A percentile compares a stretch with the other conserved stretches of the same genome.
These are phyloP conservation scores for Diaporthe sp. DNA, from an alignment of 2,329 filamentous ascomycete genomes.

Conservation along the genomic window DNA sequence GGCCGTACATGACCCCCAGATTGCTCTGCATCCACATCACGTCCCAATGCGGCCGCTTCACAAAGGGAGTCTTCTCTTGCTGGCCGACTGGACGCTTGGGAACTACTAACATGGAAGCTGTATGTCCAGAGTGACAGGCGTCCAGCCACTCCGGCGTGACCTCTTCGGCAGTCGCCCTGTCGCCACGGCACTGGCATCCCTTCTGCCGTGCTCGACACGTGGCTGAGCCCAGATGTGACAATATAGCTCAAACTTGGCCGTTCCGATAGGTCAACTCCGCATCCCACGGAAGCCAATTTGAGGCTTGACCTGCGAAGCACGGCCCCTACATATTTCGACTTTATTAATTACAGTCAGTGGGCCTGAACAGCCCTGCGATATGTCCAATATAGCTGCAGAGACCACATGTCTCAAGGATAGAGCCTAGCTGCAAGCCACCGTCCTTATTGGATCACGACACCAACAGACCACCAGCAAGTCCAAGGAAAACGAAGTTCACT, in stretches of 20 bases:
- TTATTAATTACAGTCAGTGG: slow-evolving; percentile 14
- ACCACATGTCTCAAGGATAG: slow-evolving; percentile 23
- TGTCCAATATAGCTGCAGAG: slow-evolving; percentile 22
- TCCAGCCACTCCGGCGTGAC: slow-evolving; percentile 4
- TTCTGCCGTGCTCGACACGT: slow-evolving; percentile 35
- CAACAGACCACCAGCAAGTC: neutral
- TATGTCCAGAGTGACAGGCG: neutral
- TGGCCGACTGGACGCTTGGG: neutral
- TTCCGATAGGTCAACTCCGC: neutral
- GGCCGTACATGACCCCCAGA: slow-evolving; percentile 17
- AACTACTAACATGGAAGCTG: slow-evolving; percentile 1
- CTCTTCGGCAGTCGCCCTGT: slow-evolving; percentile 14
- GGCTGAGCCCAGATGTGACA: slow-evolving; percentile 29
- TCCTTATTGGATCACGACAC: slow-evolving; percentile 12
- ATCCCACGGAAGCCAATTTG: slow-evolving; percentile 10
- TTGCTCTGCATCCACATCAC: slow-evolving; percentile 26
- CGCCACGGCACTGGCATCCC: slow-evolving; percentile 25
- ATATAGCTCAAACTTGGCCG: neutral
- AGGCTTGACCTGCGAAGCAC: neutral
- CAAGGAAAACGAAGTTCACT: slow-evolving; percentile 8
- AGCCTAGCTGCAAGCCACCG: slow-evolving; percentile 19
- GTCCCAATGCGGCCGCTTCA: slow-evolving; percentile 17
- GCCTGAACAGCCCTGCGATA: slow-evolving; percentile 1
- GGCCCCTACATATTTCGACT: slow-evolving; percentile 6
- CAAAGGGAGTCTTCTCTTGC: neutral